A percentile compares a stretch with the other conserved stretches of the same genome.
phyloP scores from a whole-genome alignment of 495 filamentous ascomycete species.

The Xylaria venustula region DNA sequence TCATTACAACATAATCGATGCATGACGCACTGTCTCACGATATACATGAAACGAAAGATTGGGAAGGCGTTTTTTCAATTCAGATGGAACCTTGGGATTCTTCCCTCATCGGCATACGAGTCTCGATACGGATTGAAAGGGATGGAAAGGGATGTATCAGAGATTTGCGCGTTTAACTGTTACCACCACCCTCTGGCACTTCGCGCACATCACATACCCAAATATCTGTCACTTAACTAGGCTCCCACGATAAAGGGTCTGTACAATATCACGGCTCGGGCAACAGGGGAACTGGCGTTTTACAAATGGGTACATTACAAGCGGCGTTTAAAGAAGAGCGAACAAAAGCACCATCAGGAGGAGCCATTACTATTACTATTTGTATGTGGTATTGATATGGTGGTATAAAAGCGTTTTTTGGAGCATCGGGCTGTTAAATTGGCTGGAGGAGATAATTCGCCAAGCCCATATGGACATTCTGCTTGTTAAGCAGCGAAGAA shows the following conservation, averaged over 20 bases:
- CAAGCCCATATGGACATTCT: too few relatives aligned
- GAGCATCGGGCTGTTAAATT: too few relatives aligned
- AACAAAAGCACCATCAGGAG: background rate
- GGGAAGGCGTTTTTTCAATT: background rate
- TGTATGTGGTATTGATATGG: background rate
- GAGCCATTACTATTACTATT: background rate
- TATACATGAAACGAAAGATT: constrained; percentile 6
- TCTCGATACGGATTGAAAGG: background rate
- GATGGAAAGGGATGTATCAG: background rate
- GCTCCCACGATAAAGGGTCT: background rate
- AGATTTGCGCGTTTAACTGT: background rate
- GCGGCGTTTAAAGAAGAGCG: constrained; percentile 8
- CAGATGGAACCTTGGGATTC: background rate
- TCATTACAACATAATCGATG: constrained; percentile 6
- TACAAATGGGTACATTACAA: background rate
- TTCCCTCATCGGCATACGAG: background rate
- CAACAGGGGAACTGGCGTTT: constrained; percentile 8
- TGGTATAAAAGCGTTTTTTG: constrained; percentile 4
- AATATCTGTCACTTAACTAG: background rate
- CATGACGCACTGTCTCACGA: constrained; percentile 3
- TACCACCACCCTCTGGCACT: background rate
- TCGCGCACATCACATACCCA: background rate
- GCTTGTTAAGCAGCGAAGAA: background rate
- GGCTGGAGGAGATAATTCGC: too few relatives aligned
- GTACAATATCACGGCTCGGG: constrained; percentile 6